Conservation (phyloP, 768 basidiomycete species). For the Royoungia palumana region DNA sequence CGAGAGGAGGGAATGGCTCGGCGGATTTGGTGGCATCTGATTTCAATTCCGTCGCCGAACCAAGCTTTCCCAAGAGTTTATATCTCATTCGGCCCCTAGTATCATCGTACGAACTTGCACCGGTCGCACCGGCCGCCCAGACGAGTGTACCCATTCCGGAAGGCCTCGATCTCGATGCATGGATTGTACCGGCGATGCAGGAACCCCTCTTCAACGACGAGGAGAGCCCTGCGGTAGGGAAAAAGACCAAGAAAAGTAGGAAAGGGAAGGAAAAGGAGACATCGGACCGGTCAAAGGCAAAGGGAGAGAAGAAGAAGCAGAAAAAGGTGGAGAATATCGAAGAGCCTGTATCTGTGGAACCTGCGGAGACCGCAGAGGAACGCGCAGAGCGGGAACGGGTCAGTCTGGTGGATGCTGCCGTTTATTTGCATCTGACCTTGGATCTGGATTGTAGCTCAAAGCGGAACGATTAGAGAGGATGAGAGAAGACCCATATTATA, state of each 20-base stretch:
- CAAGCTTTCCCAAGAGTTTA: slow-evolving; percentile 83
- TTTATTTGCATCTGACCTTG: slow-evolving; percentile 2
- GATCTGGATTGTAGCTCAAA: slow-evolving; percentile 49
- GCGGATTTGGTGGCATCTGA: slow-evolving; percentile 36
- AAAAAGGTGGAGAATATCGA: slow-evolving; percentile 21
- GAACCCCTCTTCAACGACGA: slow-evolving; percentile 26
- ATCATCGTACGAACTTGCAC: slow-evolving; percentile 74
- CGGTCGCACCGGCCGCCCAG: slow-evolving; percentile 80
- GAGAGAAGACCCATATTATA: slow-evolving; percentile 89
- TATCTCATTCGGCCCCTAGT: slow-evolving; percentile 83
- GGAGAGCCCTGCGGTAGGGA: slow-evolving; percentile 37
- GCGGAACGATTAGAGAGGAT: slow-evolving; percentile 72
- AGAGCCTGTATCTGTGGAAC: slow-evolving; percentile 40
- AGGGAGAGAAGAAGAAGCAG: slow-evolving; percentile 46
- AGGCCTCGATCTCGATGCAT: slow-evolving; percentile 79
- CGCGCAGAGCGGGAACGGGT: slow-evolving; percentile 62
- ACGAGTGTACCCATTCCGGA: slow-evolving; percentile 77
- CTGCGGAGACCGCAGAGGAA: slow-evolving; percentile 56
- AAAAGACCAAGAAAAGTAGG: slow-evolving; percentile 41
- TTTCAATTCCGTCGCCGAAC: slow-evolving; percentile 37
- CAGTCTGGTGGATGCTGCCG: slow-evolving; percentile 17
- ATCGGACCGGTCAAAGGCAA: slow-evolving; percentile 25
- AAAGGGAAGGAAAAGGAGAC: slow-evolving; percentile 47
- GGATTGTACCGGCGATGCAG: slow-evolving; percentile 69
- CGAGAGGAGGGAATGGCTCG: slow-evolving; percentile 36